These are phyloP conservation scores for Puccinia triticina DNA, from an alignment of 1,284 basidiomycete genomes.

Conservation along the genomic window DNA sequence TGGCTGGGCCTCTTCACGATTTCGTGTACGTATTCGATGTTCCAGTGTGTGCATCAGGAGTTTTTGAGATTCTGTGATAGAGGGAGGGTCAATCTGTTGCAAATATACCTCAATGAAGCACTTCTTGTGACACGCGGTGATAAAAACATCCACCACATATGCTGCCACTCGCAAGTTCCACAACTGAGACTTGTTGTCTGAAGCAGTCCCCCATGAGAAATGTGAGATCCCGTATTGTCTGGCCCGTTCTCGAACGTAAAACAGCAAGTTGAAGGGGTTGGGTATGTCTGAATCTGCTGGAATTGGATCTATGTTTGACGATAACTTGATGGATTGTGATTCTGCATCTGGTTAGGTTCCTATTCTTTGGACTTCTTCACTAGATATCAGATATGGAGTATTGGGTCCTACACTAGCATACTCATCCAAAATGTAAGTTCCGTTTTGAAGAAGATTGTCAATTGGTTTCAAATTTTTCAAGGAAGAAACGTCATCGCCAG, in stretches of 20 bases:
- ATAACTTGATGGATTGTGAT: background rate
- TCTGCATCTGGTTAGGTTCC: background rate
- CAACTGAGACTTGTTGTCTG: background rate
- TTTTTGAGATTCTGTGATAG: slow-evolving; percentile 4
- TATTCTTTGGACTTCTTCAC: background rate
- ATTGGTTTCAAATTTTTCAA: background rate
- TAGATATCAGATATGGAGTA: background rate
- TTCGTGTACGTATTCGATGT: background rate
- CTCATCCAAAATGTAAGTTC: background rate
- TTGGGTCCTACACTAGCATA: slow-evolving; percentile 10
- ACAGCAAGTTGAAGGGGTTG: background rate
- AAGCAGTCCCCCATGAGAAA: background rate
- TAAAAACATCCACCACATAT: slow-evolving; percentile 13
- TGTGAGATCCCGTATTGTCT: background rate
- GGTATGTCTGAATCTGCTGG: background rate
- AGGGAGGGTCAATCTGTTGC: background rate
- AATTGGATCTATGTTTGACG: background rate
- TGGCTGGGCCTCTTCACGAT: background rate
- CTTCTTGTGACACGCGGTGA: background rate
- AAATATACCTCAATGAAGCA: background rate
- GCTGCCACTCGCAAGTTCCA: slow-evolving; percentile 6
- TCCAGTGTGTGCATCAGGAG: background rate
- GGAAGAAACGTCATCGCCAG: background rate
- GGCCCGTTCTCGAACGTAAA: background rate
- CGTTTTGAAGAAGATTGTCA: background rate